Evolutionary conservation across 2,329 filamentous ascomycete species (phyloP).

Genomic region (Fusarium kyushuense): DNA sequence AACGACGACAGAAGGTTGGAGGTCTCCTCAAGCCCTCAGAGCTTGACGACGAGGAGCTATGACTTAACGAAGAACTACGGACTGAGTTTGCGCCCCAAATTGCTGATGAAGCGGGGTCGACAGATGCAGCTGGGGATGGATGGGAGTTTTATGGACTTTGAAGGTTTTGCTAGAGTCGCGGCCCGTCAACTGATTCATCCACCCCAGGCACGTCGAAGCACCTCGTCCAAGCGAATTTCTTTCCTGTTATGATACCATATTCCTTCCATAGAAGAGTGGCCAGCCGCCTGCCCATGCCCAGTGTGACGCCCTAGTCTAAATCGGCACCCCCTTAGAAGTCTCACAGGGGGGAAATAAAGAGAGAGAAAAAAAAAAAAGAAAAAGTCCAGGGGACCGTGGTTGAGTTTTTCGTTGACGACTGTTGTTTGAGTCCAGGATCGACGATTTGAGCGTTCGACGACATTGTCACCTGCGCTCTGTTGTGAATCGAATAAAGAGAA

Average conservation of each 20-base stretch:
- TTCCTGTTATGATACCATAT: conserved; percentile 51
- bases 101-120: conserved; percentile 46
- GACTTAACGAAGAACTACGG: conserved; percentile 79
- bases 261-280: conserved; percentile 48
- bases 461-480: conserved; percentile 19
- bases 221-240: conserved; percentile 43
- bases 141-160: conserved; percentile 75
- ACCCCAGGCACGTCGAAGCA: conserved; percentile 5
- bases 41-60: conserved; percentile 89
- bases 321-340: conserved; percentile 10
- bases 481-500: conserved; percentile 41
- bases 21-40: conserved; percentile 98
- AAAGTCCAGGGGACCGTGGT: conserved; percentile 28
- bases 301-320: conserved; percentile 35
- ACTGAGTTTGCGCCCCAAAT: conserved; percentile 66
- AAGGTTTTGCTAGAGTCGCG: conserved; percentile 21
- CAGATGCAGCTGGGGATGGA: conserved; percentile 61
- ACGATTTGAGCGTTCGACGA: conserved; percentile 11
- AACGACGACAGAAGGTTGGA: conserved; percentile 93
- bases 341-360: conserved; percentile 8
- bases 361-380: conserved; percentile 12
- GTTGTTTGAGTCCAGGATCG: conserved; percentile 10
- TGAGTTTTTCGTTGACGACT: conserved; percentile 9
- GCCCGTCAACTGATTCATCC: neutral
- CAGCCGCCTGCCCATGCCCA: conserved; percentile 18